A percentile compares a stretch with the other conserved stretches of the same genome.
phyloP scores from a whole-genome alignment of 2,329 filamentous ascomycete genomes.

The Aspergillus pseudoviridinutans region DNA sequence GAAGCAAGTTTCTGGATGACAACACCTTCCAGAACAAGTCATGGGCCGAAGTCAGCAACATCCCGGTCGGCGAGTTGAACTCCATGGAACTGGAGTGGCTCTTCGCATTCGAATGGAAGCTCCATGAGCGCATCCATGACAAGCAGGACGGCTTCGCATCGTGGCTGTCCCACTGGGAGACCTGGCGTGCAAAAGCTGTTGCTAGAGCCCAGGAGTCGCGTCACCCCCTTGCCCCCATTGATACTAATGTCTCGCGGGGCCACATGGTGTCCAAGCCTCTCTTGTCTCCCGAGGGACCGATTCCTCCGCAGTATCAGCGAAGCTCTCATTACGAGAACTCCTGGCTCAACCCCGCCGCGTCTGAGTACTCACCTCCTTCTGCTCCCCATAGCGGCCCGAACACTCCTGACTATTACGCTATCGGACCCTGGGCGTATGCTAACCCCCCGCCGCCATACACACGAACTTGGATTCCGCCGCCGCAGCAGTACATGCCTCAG shows the following conservation, averaged over 20 bases:
- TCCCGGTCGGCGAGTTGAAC: slow-evolving; percentile 79
- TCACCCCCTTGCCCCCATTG: slow-evolving; percentile 57
- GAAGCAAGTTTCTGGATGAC: slow-evolving; percentile 94
- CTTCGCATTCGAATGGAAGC: slow-evolving; percentile 72
- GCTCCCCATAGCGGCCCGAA: slow-evolving; percentile 46
- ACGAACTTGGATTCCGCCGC: slow-evolving; percentile 36
- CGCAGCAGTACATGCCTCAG: slow-evolving; percentile 33
- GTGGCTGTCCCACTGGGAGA: slow-evolving; percentile 65
- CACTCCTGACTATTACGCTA: slow-evolving; percentile 46
- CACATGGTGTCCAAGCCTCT: slow-evolving; percentile 48
- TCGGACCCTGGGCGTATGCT: slow-evolving; percentile 40
- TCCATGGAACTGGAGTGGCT: slow-evolving; percentile 85
- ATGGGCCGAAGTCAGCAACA: slow-evolving; percentile 92
- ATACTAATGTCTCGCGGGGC: slow-evolving; percentile 59
- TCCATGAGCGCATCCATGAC: slow-evolving; percentile 79
- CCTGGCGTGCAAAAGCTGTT: slow-evolving; percentile 53
- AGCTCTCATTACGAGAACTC: slow-evolving; percentile 46
- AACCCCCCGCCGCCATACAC: slow-evolving; percentile 41
- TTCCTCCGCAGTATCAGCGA: slow-evolving; percentile 49
- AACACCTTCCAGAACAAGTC: slow-evolving; percentile 97
- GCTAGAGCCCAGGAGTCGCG: slow-evolving; percentile 45
- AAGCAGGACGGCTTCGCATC: slow-evolving; percentile 64
- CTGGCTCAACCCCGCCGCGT: slow-evolving; percentile 47
- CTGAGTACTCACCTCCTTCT: slow-evolving; percentile 50
- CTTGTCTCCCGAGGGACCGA: slow-evolving; percentile 46